Conservation (phyloP, 1,284 basidiomycete genomes). For the Porodaedalea pini region DNA sequence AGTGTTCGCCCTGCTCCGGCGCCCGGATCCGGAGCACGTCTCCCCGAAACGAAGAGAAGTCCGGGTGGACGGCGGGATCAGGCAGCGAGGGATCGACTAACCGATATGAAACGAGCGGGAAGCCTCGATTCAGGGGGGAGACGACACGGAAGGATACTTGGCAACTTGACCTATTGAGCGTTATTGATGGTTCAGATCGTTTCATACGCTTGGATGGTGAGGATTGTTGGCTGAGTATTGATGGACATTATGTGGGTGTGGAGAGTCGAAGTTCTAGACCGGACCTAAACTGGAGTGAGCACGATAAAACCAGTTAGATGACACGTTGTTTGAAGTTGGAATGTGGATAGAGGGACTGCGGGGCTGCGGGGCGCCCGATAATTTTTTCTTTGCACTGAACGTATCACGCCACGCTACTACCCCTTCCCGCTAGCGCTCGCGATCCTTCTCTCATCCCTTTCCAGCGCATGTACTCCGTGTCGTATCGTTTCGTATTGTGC, state of each 20-base stretch:
- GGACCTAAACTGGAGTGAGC: no score
- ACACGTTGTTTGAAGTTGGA: no score
- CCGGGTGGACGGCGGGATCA: background rate
- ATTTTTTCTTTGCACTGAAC: no score
- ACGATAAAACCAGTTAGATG: no score
- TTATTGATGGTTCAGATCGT: background rate
- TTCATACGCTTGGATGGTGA: no score
- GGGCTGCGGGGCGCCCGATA: no score
- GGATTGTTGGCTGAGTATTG: no score
- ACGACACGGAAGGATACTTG: background rate
- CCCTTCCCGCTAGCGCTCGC: background rate
- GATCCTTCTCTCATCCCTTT: background rate
- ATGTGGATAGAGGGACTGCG: no score
- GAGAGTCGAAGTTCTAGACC: no score
- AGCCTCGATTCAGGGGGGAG: background rate
- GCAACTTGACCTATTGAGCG: background rate
- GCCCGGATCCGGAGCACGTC: background rate
- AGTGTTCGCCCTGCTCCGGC: background rate
- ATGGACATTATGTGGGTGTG: no score
- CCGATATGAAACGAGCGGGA: slow-evolving; percentile 5
- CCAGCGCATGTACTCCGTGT: background rate
- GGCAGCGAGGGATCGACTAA: background rate
- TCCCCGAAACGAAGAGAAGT: slow-evolving; percentile 9
- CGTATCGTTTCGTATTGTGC: background rate
- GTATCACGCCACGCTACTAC: no score